These are phyloP conservation scores for Stentor coeruleus DNA, from an alignment of 73 alveolate species.

Conservation along the genomic window DNA sequence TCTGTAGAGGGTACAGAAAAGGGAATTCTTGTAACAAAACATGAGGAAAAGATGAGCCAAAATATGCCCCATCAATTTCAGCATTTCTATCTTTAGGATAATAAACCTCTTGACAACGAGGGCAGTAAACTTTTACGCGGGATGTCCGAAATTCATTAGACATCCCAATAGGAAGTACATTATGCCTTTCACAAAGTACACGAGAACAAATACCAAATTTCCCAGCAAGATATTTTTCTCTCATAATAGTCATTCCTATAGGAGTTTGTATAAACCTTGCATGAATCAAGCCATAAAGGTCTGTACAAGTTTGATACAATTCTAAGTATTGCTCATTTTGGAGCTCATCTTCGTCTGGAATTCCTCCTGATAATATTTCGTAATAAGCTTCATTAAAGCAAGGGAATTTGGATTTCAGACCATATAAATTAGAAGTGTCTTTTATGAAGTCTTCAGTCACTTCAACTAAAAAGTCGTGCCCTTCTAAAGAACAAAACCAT, in stretches of 20 bases:
- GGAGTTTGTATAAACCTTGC: slow-evolving; percentile 72
- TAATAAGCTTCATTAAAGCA: slow-evolving; percentile 66
- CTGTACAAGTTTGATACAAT: slow-evolving; percentile 79
- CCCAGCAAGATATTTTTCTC: slow-evolving; percentile 80
- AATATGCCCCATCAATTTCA: slow-evolving; percentile 87
- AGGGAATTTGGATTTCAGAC: slow-evolving; percentile 44
- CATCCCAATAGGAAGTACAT: slow-evolving; percentile 89
- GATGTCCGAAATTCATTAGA: slow-evolving; percentile 89
- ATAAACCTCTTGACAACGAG: slow-evolving; percentile 92
- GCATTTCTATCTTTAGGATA: slow-evolving; percentile 80
- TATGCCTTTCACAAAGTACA: slow-evolving; percentile 83
- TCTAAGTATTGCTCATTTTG: slow-evolving; percentile 79
- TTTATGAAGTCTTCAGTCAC: slow-evolving; percentile 82
- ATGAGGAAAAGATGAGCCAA: slow-evolving; percentile 85
- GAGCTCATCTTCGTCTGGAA: slow-evolving; percentile 85
- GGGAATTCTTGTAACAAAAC: slow-evolving; percentile 30
- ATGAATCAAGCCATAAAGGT: slow-evolving; percentile 90
- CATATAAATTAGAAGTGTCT: slow-evolving; percentile 75
- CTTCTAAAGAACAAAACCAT: slow-evolving; percentile 92
- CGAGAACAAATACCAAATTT: slow-evolving; percentile 94
- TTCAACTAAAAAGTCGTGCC: slow-evolving; percentile 83
- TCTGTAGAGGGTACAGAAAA: not conserved
- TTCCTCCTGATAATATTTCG: slow-evolving; percentile 83
- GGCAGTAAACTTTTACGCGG: slow-evolving; percentile 94
- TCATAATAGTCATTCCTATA: slow-evolving; percentile 86